phyloP scores from a whole-genome alignment of 495 filamentous ascomycete species.

The Podospora anserina region DNA sequence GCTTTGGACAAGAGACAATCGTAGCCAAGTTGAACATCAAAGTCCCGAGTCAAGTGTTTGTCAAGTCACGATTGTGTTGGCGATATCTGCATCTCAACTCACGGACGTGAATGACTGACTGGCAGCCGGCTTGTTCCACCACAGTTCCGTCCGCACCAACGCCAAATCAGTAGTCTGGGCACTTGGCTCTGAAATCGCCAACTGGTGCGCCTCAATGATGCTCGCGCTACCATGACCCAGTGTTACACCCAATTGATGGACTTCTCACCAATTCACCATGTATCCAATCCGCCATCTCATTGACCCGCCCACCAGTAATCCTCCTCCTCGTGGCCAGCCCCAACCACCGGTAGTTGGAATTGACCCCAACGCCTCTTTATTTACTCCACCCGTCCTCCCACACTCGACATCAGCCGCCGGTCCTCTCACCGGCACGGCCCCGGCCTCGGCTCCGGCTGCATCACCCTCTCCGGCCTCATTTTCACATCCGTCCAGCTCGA shows the following conservation, averaged over 20 bases:
- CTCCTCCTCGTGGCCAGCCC: background rate
- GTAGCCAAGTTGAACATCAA: background rate
- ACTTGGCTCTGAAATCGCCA: background rate
- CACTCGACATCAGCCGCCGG: background rate
- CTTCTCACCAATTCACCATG: background rate
- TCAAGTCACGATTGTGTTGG: background rate
- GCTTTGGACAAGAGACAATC: background rate
- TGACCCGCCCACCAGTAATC: conserved; percentile 14
- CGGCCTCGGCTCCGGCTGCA: background rate
- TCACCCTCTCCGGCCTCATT: background rate
- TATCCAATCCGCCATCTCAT: conserved; percentile 29
- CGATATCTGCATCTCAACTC: background rate
- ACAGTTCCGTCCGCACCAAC: conserved; percentile 4
- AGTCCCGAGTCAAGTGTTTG: background rate
- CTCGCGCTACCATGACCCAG: background rate
- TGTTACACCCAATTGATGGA: conserved; percentile 6
- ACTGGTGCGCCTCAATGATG: background rate
- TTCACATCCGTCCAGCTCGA: background rate
- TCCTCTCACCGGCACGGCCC: background rate
- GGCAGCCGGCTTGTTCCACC: conserved; percentile 1
- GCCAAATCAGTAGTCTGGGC: background rate
- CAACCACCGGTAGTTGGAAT: background rate
- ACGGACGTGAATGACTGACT: background rate
- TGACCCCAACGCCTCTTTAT: background rate
- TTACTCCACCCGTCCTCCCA: background rate